A percentile compares a stretch with the other conserved stretches of the same genome.
Evolutionary conservation across 352 stramenopile species (phyloP).

Genomic region (Poterioochromonas sp.): DNA sequence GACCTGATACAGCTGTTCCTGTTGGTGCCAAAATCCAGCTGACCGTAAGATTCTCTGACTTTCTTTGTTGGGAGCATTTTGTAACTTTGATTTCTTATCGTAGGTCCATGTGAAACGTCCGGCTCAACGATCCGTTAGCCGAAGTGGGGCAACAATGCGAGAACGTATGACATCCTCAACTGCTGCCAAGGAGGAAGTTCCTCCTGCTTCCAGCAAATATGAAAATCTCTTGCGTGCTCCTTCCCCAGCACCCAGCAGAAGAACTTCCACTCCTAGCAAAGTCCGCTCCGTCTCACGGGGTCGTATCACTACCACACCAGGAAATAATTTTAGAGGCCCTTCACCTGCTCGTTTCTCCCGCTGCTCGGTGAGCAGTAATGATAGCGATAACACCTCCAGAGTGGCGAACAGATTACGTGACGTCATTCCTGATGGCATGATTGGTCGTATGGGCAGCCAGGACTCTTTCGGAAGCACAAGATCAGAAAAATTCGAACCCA

Average conservation of each 20-base stretch:
- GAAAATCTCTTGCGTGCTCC: neutral
- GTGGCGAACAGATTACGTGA: too few species aligned
- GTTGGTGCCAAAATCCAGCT: neutral
- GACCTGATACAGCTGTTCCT: neutral
- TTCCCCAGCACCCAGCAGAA: neutral
- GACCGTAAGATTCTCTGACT: neutral
- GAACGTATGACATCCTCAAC: neutral
- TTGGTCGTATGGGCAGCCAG: too few species aligned
- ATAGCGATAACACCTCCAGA: too few species aligned
- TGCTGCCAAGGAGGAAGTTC: too few species aligned
- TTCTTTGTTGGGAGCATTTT: neutral
- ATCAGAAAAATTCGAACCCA: too few species aligned
- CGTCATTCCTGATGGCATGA: too few species aligned
- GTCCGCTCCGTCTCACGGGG: neutral
- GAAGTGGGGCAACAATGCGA: neutral
- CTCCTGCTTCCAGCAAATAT: neutral
- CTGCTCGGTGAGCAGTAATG: too few species aligned
- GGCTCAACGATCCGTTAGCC: neutral
- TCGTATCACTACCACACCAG: too few species aligned
- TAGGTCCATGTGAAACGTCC: neutral
- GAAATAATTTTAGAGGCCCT: too few species aligned
- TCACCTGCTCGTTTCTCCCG: too few species aligned
- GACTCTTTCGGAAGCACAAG: too few species aligned
- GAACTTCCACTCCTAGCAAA: neutral
- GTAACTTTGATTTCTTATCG: neutral